A percentile compares a stretch with the other conserved stretches of the same genome.
Evolutionary conservation across 306 rosid species (phyloP).

Genomic region (Vigna radiata): DNA sequence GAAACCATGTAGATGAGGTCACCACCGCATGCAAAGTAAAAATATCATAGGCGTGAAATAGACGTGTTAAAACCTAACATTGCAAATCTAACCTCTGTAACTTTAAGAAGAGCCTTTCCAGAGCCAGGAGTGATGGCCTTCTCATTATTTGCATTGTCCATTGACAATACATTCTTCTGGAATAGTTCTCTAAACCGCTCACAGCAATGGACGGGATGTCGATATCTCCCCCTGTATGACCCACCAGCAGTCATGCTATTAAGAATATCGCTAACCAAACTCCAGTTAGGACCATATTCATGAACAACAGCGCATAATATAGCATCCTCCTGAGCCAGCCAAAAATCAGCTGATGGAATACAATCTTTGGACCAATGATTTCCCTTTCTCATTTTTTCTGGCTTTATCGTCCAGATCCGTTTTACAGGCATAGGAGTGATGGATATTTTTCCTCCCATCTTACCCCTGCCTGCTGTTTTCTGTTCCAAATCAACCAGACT

Average conservation of each 20-base stretch:
- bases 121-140: conserved; percentile 72
- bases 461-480: conserved; percentile 70
- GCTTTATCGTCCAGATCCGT: conserved; percentile 76
- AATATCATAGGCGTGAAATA: conserved; percentile 12
- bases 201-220: conserved; percentile 96
- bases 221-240: conserved; percentile 85
- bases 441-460: conserved; percentile 91
- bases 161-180: conserved; percentile 73
- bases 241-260: conserved; percentile 92
- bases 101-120: conserved; percentile 94
- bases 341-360: conserved; percentile 85
- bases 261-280: conserved; percentile 82
- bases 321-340: conserved; percentile 96
- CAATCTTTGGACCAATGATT: conserved; percentile 89
- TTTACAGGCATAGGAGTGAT: conserved; percentile 88
- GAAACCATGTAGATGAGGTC: conserved; percentile 18
- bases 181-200: conserved; percentile 94
- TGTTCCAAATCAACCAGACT: conserved; percentile 67
- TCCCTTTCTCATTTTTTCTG: conserved; percentile 87
- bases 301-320: conserved; percentile 90
- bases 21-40: conserved; percentile 30
- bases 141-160: conserved; percentile 76
- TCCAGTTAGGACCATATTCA: conserved; percentile 96
- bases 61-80: conserved; percentile 28
- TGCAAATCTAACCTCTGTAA: conserved; percentile 76